A percentile compares a stretch with the other conserved stretches of the same genome.
phyloP scores from a whole-genome alignment of 2,329 filamentous ascomycete species.

The Cytospora mali region DNA sequence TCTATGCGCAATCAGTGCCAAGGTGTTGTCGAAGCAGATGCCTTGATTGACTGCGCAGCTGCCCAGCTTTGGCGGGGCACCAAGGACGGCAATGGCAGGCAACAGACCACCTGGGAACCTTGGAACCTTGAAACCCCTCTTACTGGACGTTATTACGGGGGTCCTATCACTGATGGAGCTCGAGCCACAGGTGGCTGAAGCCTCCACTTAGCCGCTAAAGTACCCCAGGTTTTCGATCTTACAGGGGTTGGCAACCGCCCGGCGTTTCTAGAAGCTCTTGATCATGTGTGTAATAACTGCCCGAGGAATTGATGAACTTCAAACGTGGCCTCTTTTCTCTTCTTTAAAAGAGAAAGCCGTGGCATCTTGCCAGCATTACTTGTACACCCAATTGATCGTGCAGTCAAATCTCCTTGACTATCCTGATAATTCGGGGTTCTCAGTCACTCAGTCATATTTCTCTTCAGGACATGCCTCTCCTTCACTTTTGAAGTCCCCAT shows the following conservation, averaged over 20 bases:
- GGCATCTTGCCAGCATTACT: slow-evolving; percentile 25
- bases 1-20: background rate
- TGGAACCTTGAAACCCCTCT: background rate
- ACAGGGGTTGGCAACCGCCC: background rate
- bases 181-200: slow-evolving; percentile 34
- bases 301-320: slow-evolving; percentile 32
- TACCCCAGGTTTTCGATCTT: slow-evolving; percentile 22
- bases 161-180: slow-evolving; percentile 19
- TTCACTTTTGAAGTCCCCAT: slow-evolving; percentile 17
- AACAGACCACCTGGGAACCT: background rate
- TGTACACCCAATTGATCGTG: background rate
- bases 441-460: slow-evolving; percentile 18
- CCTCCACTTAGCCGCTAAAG: slow-evolving; percentile 5
- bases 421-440: background rate
- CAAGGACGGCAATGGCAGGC: background rate
- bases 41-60: background rate
- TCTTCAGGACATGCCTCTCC: slow-evolving; percentile 22
- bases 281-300: background rate
- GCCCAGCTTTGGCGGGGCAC: background rate
- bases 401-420: background rate
- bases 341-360: slow-evolving; percentile 27
- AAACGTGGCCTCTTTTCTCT: slow-evolving; percentile 46
- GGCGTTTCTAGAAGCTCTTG: slow-evolving; percentile 22
- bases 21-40: background rate
- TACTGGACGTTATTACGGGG: background rate